Evolutionary conservation across 768 basidiomycete species (phyloP), one percentile per base, ranked within the genome.

Genomic region (Sporobolomyces roseus): DNA sequence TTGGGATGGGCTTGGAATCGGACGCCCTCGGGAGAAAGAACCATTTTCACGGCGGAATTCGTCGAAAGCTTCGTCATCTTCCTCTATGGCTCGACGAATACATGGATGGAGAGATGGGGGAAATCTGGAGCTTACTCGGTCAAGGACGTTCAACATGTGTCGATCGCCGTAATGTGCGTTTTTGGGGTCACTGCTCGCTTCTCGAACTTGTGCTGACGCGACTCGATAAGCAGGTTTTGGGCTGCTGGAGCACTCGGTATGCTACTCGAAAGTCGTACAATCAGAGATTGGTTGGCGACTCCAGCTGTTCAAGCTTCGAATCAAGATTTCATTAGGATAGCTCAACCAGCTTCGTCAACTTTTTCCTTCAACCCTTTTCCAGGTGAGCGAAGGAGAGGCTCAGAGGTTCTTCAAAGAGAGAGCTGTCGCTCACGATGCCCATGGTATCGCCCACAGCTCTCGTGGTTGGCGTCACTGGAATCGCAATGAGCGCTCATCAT

Each of bases 81-180:
- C 79, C 38, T 86, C 0, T 98, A 97, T 77, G 93, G 93, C 12
- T 82, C 85, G 38, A 88, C 91, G 49, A 94, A 98, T 77, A 91
- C 89, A 21, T 98, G 91, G 91, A 91, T 97, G 90, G 94, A 98
- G 79, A 85, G 94, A 48, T 90, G 94, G 72, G 93, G 93, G 4
- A 89, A 87, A 1, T 83, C 21, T 80, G 68, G 68, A 76, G 89
- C 93, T 19, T 94, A 84, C 80, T 89, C 89, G 2, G 88, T 91
- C 30, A 94, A 92, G 78, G 85, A 96, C 77, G 85, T 96, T 21
- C 91, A 98, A 75, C 94, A 97, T 75, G 93, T 94, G 62, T 85
- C 88, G 63, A 96, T 98, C 71, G 93, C 93, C 19, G 73, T 81
- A 58, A 79, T 74, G 90, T 88, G 77, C 72, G 84, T 74, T 16